Conservation (phyloP, 2,329 filamentous ascomycete genomes). For the Fusarium continuum region DNA sequence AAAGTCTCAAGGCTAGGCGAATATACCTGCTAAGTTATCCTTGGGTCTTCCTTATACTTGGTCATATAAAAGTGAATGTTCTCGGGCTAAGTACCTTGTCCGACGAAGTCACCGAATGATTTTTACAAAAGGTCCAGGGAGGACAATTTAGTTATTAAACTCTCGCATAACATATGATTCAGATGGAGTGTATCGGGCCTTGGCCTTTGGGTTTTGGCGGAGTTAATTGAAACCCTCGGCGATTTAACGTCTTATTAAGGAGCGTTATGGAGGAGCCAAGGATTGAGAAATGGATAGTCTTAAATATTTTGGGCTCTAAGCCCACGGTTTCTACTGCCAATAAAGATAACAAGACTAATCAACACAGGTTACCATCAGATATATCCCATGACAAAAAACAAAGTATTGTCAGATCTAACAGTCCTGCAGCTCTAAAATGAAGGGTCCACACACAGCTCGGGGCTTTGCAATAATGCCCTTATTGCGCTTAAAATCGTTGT, state of each 20-base stretch:
- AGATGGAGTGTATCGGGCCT: background rate
- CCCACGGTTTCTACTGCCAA: background rate
- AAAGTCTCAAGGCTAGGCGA: background rate
- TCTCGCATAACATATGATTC: background rate
- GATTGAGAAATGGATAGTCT: background rate
- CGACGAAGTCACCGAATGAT: background rate
- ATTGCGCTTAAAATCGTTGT: background rate
- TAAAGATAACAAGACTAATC: background rate
- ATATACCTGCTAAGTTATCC: slow-evolving; percentile 40
- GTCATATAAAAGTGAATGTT: slow-evolving; percentile 56
- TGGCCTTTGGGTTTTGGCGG: background rate
- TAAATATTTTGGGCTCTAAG: background rate
- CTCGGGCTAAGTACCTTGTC: slow-evolving; percentile 63
- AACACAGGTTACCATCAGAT: background rate
- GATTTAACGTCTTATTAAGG: background rate
- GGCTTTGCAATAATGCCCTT: background rate
- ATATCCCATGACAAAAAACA: background rate
- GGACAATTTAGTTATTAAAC: background rate
- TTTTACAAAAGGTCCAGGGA: background rate
- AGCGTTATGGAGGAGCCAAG: background rate
- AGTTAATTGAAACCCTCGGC: background rate
- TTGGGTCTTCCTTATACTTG: slow-evolving; percentile 37
- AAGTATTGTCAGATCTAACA: background rate
- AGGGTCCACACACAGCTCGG: background rate
- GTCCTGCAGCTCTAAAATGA: background rate